Evolutionary conservation across 495 filamentous ascomycete species (phyloP), one percentile per base, ranked within the genome.

Genomic region (Polyplosphaeria fusca): DNA sequence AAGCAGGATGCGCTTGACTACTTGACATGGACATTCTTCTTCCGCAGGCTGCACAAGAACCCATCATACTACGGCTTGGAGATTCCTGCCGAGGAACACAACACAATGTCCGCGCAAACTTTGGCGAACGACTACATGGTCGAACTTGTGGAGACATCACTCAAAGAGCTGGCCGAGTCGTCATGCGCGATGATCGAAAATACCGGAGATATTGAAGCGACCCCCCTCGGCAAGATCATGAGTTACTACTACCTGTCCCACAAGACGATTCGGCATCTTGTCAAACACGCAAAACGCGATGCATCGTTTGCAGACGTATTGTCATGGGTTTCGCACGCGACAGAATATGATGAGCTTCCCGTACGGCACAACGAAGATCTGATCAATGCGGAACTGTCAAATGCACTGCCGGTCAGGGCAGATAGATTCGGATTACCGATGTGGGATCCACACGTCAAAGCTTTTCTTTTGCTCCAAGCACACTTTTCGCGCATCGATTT

Each of bases 341-440:
- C 86, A 13, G 93, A 99, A 74, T 99, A 96, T 70, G 91, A 96
- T 67, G 93, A 99, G 68, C 83, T 99, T 11, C 93, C 93, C 0
- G 94, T 97, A n/a, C 86, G 93, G 3, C 93, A 99, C 72, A 99
- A 99, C 70, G 93, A 99, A 72, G 93, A 99, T 70, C 84, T 99
- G 30, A 91, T 99, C 76, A 99, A 99, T 68, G 85, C 82, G 0
- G 91, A 97, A 66, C 77, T 99, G 2, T 88, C 91, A 1, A 83
- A 82, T 35, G 87, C 88, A 58, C 76, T 97, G 0, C 87, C 87
- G 0, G 68, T 91, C 24, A 75, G 78, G 16, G 84, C 79, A 1
- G 80, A 87, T 18, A 71, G 76, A 7, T 86, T 95, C 67, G 85
- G 85, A 19, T 68, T 94, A 42, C 92, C 90, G 0, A 88, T 97